Evolutionary conservation across 1,284 basidiomycete genomes (phyloP).

Genomic region (Fomitiporia mediterranea): DNA sequence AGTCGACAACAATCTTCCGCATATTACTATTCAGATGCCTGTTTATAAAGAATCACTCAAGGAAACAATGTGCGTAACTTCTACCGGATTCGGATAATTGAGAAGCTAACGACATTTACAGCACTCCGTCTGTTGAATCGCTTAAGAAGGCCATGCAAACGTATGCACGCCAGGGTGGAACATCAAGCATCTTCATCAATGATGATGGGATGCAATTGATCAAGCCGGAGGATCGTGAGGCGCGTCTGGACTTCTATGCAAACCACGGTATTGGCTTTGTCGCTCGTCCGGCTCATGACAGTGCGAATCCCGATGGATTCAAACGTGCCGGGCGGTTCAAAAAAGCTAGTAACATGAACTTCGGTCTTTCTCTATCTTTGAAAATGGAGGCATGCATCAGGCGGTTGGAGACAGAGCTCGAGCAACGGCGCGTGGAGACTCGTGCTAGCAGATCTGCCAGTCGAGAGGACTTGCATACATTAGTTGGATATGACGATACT

Average conservation of each 20-base stretch:
- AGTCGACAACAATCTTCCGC: conserved; percentile 60
- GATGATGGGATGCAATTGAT: conserved; percentile 73
- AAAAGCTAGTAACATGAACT: conserved; percentile 90
- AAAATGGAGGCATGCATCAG: conserved; percentile 71
- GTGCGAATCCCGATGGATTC: conserved; percentile 53
- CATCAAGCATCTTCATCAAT: conserved; percentile 70
- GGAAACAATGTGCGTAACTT: conserved; percentile 55
- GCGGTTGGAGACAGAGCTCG: conserved; percentile 34
- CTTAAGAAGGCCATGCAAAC: conserved; percentile 85
- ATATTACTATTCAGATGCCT: conserved; percentile 73
- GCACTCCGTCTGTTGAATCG: conserved; percentile 71
- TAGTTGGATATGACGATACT: conserved; percentile 26
- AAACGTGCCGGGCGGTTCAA: conserved; percentile 86
- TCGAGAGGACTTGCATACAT: conserved; percentile 30
- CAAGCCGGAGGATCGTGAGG: conserved; percentile 53
- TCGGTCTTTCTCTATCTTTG: conserved; percentile 67
- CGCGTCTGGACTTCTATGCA: conserved; percentile 70
- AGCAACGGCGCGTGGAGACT: conserved; percentile 19
- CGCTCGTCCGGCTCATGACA: conserved; percentile 68
- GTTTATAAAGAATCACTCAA: conserved; percentile 76
- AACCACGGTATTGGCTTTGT: conserved; percentile 82
- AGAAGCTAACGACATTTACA: conserved; percentile 24
- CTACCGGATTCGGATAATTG: background rate
- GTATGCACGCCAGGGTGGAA: conserved; percentile 78
- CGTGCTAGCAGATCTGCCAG: conserved; percentile 3